Base-by-base conservation (phyloP, 495 filamentous ascomycete species). In the Lepraria neglecta region DNA sequence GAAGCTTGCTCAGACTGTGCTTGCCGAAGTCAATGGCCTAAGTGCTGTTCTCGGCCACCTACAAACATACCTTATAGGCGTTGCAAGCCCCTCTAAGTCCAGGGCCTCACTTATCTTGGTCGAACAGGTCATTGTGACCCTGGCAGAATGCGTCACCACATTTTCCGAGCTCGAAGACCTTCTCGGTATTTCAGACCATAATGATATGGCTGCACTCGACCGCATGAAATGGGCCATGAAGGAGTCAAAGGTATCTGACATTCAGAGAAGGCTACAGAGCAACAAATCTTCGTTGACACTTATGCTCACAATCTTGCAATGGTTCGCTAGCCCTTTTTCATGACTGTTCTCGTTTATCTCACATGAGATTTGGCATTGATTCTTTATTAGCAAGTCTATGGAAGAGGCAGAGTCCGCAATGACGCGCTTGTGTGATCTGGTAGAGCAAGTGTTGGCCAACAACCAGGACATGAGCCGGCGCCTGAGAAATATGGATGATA, bases 131-230 rank as follows among this genome's bases (percentile, higher is more conserved):
- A 31, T 61, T 24, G 48, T 46, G 24, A 45, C 59, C 0, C n/a
- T 61, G 14, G 21, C 28, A 21, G 31, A 61, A 33, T 56, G 48
- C 51, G 51, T 61, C 5, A 56, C 27, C 9, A 45, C 51, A 4
- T 61, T 61, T 28, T 56, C 51, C 17, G 50, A 61, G 35, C 51
- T 61, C 27, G 59, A 61, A 35, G 40, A 61, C 17, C n/a, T 40
- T 27, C 43, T 60, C 4, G 58, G 58, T 28, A 60, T n/a, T 14
- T 53, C 47, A 6, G 27, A 48, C 24, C 19, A 40, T 40, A 44
- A 42, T 19, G 30, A 21, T 21, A 51, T 60, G 45, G n/a, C 21
- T 7, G 17, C 9, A 3, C 11, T 42, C 17, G 21, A 43, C 15
- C 47, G 58, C 14, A 19, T 60, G 1, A 53, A 54, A 40, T 60